Base-by-base conservation (phyloP, 495 filamentous ascomycete species). In the Neurospora tetrasperma region DNA sequence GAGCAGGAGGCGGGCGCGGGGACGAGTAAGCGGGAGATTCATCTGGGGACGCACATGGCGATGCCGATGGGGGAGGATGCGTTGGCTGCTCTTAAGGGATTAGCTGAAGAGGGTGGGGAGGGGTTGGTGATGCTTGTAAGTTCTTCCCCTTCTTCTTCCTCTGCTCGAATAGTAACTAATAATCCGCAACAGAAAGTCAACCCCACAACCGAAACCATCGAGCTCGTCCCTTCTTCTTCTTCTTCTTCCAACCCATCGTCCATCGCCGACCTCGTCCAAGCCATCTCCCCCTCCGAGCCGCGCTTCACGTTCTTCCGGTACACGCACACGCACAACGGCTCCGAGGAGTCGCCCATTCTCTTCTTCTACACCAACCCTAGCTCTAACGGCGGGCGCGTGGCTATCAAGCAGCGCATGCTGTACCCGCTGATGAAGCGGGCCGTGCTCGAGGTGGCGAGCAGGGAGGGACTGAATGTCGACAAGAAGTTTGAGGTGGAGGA, bases 311-410 rank as follows among this genome's bases (percentile, higher is more conserved):
- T 97, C 83, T 99, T 93, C 85, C 88, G 90, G 69, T 93, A 91
- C 78, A 75, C 74, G 23, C 84, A 91, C 72, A 79, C 80, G 7
- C 82, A 85, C 73, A 83, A 85, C n/a, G 87, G 86, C 10, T 80
- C 81, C 44, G 83, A 87, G 71, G 87, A 87, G 70, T 87, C 89
- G 7, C 86, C 90, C 6, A 86, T 98, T 42, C 85, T 98, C 40
- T 99, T 98, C 84, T 90, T 98, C 78, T 98, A 97, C 82, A 97
- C 94, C 8, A 98, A 95, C 78, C 96, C 96, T 5, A 85, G 87
- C 4, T 88, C 83, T 5, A 89, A 90, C 0, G 84, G 83, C 42
- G 83, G 77, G 69, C 85, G 85, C 76, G 11, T 62, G 1, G 92
- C 91, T 75, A 92, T 98, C 83, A 97, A 94, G 82, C 93, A 94